Evolutionary conservation across 345 rosid genomes (phyloP).

Genomic region (Gossypium raimondii): DNA sequence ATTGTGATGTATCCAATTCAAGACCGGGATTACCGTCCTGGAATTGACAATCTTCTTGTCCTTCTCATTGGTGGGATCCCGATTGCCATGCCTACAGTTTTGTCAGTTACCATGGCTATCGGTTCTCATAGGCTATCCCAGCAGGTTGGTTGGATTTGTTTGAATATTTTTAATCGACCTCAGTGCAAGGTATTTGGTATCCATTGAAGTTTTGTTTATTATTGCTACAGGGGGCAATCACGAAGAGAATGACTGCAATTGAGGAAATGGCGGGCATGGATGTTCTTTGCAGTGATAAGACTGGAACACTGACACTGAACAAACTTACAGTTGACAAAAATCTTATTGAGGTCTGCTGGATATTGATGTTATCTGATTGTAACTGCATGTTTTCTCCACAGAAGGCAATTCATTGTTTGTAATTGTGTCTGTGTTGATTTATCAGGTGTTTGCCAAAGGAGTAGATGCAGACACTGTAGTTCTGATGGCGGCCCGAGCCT

Average conservation of each 20-base stretch:
- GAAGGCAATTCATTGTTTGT: conserved; percentile 17
- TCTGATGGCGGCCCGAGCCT: conserved; percentile 95
- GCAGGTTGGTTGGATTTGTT: conserved; percentile 54
- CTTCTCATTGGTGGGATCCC: conserved; percentile 99
- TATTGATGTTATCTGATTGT: conserved; percentile 6
- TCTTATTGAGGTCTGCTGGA: conserved; percentile 75
- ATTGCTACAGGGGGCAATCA: conserved; percentile 57
- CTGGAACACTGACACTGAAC: conserved; percentile 95
- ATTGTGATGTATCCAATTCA: conserved; percentile 97
- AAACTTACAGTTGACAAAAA: conserved; percentile 92
- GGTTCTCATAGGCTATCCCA: conserved; percentile 93
- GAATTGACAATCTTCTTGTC: conserved; percentile 97
- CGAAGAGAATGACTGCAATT: conserved; percentile 99
- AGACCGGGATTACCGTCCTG: conserved; percentile 87
- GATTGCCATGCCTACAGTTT: conserved; percentile 98
- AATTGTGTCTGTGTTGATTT: conserved; percentile 19
- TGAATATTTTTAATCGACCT: conserved; percentile 6
- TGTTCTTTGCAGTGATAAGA: conserved; percentile 98
- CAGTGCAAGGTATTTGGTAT: conserved; percentile 17
- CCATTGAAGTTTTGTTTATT: conserved; percentile 11
- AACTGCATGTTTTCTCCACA: background rate
- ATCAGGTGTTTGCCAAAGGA: conserved; percentile 86
- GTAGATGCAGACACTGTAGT: conserved; percentile 83
- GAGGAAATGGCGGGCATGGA: conserved; percentile 99
- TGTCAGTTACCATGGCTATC: conserved; percentile 97